phyloP scores from a whole-genome alignment of 208 protist species.

The Porcisia hertigi region DNA sequence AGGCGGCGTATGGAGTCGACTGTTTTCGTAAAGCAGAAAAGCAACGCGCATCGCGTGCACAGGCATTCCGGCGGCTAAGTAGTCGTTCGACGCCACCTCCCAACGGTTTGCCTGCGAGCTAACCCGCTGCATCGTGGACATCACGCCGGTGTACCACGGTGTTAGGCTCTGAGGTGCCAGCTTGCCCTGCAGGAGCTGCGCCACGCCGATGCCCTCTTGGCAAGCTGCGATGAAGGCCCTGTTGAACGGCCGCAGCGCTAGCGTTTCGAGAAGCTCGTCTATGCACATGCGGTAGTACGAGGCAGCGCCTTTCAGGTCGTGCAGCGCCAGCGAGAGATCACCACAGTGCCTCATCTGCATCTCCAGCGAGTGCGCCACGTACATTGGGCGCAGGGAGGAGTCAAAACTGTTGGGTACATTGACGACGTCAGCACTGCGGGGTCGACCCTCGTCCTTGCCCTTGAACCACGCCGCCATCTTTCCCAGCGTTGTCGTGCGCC shows the following conservation, averaged over 20 bases:
- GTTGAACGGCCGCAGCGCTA: constrained; percentile 68
- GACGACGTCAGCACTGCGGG: constrained; percentile 32
- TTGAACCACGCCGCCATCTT: constrained; percentile 87
- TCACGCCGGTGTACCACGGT: constrained; percentile 53
- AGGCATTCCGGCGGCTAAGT: constrained; percentile 40
- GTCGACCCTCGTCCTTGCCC: constrained; percentile 65
- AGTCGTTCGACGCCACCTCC: constrained; percentile 74
- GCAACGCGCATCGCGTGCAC: constrained; percentile 57
- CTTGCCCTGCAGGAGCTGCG: constrained; percentile 49
- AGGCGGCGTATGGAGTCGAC: constrained; percentile 59
- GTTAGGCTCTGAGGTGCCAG: constrained; percentile 49
- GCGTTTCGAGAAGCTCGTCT: constrained; percentile 67
- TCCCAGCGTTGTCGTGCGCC: constrained; percentile 73
- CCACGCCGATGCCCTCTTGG: constrained; percentile 77
- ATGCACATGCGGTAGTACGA: constrained; percentile 76
- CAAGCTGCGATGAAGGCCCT: constrained; percentile 64
- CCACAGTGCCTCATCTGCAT: constrained; percentile 86
- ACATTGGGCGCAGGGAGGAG: constrained; percentile 28
- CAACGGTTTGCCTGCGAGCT: constrained; percentile 56
- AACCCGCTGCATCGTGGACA: constrained; percentile 37
- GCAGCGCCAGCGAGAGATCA: constrained; percentile 65
- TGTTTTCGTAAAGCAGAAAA: constrained; percentile 71
- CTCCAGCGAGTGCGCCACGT: constrained; percentile 67
- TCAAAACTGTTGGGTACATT: constrained; percentile 13
- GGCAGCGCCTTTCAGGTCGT: constrained; percentile 63